A percentile compares a stretch with the other conserved stretches of the same genome.
Conservation (phyloP, 2,329 filamentous ascomycete genomes). For the Claviceps spartinae region DNA sequence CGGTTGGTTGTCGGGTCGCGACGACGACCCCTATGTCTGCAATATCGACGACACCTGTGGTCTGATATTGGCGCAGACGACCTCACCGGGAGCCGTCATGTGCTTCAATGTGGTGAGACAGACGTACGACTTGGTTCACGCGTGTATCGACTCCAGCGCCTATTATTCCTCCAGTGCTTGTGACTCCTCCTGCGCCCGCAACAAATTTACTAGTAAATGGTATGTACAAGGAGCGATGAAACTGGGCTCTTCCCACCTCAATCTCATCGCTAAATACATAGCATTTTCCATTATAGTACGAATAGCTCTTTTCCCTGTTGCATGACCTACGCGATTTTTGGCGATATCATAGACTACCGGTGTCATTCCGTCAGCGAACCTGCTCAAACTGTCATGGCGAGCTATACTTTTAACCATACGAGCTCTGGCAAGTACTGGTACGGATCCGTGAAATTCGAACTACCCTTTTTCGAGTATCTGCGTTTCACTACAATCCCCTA, state of each 20-base stretch:
- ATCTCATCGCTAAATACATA: neutral
- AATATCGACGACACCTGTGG: slow-evolving; percentile 25
- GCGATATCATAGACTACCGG: slow-evolving; percentile 29
- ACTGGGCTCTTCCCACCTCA: neutral
- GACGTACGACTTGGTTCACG: slow-evolving; percentile 21
- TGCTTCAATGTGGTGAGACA: slow-evolving; percentile 20
- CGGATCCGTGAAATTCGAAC: neutral
- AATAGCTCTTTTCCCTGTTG: slow-evolving; percentile 24
- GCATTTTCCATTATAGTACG: slow-evolving; percentile 18
- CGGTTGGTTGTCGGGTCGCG: slow-evolving; percentile 30
- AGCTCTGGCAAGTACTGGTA: no score
- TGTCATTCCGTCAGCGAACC: slow-evolving; percentile 23
- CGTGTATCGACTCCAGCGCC: slow-evolving; percentile 25
- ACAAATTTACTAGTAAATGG: slow-evolving; percentile 33
- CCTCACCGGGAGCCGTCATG: slow-evolving; percentile 23
- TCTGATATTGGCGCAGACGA: slow-evolving; percentile 21
- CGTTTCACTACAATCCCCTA: neutral
- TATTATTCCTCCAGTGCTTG: slow-evolving; percentile 24
- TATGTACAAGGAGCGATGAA: slow-evolving; percentile 10
- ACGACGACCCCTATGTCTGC: slow-evolving; percentile 26
- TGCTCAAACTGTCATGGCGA: slow-evolving; percentile 25
- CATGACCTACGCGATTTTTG: slow-evolving; percentile 30
- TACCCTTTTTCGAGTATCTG: neutral
- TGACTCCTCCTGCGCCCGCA: slow-evolving; percentile 24
- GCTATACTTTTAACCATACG: slow-evolving; percentile 18